phyloP scores from a whole-genome alignment of 192 early-diverging fungal species.

The Rhizoclosmatium sp. region DNA sequence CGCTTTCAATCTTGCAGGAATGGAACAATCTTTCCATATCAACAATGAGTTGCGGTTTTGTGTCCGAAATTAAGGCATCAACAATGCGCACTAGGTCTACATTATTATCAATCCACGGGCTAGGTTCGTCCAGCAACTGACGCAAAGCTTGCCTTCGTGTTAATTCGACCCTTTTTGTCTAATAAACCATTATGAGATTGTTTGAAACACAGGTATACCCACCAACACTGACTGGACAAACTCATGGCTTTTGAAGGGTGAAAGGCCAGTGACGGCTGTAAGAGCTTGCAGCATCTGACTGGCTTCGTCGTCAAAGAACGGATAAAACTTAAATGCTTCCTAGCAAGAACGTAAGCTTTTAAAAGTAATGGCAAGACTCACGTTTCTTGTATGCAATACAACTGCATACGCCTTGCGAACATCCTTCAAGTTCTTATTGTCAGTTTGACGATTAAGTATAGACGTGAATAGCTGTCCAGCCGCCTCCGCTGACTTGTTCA shows the following conservation, averaged over 20 bases:
- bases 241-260: slow-evolving; percentile 36
- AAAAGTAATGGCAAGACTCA: not conserved
- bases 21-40: slow-evolving; percentile 53
- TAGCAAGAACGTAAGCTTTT: not conserved
- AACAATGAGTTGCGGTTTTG: slow-evolving; percentile 26
- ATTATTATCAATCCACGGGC: slow-evolving; percentile 45
- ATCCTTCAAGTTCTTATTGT: not conserved
- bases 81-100: slow-evolving; percentile 28
- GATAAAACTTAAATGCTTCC: slow-evolving; percentile 52
- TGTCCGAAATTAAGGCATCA: slow-evolving; percentile 36
- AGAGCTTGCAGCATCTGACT: slow-evolving; percentile 25
- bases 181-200: not conserved
- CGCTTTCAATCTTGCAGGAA: slow-evolving; percentile 46
- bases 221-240: slow-evolving; percentile 47
- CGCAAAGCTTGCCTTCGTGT: slow-evolving; percentile 35
- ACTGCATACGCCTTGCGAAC: not conserved
- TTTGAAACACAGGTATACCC: not conserved
- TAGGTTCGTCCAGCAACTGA: slow-evolving; percentile 36
- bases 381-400: slow-evolving; percentile 21
- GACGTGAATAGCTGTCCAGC: not conserved
- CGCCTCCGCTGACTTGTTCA: not conserved
- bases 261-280: slow-evolving; percentile 23
- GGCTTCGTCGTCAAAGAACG: slow-evolving; percentile 46
- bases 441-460: not conserved
- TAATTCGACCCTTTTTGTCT: slow-evolving; percentile 42